phyloP scores from a whole-genome alignment of 1,139 yeast species.

The Suhomyces atakaporum region DNA sequence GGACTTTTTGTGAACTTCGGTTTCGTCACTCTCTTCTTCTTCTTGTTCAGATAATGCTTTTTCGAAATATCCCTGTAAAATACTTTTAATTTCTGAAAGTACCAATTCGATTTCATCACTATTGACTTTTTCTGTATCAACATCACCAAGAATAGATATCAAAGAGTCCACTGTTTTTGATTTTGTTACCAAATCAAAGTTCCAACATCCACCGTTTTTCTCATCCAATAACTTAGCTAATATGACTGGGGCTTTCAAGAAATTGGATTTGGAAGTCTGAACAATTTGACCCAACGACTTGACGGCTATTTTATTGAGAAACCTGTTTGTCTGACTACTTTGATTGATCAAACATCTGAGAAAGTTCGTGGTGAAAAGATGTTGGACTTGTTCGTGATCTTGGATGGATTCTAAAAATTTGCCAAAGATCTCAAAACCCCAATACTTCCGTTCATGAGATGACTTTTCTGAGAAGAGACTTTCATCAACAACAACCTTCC shows the following conservation, averaged over 20 bases:
- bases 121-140: constrained; percentile 16
- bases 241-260: constrained; percentile 47
- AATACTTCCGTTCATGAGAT: constrained; percentile 81
- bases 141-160: constrained; percentile 32
- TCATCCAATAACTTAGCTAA: constrained; percentile 52
- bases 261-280: constrained; percentile 38
- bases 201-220: constrained; percentile 59
- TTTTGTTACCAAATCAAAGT: constrained; percentile 79
- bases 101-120: constrained; percentile 19
- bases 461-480: constrained; percentile 73
- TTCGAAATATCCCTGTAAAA: constrained; percentile 27
- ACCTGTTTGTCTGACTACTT: constrained; percentile 63
- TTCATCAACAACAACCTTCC: constrained; percentile 81
- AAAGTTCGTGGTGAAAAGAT: constrained; percentile 68
- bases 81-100: constrained; percentile 22
- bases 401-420: constrained; percentile 41
- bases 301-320: constrained; percentile 67
- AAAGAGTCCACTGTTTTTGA: constrained; percentile 66
- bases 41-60: constrained; percentile 18
- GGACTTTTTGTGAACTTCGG: constrained; percentile 22
- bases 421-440: constrained; percentile 79
- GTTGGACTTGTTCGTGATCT: constrained; percentile 33
- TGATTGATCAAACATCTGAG: constrained; percentile 79
- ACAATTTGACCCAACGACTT: constrained; percentile 49
- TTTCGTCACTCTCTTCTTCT: constrained; percentile 16